These are phyloP conservation scores for Friedmanniomyces simplex DNA, from an alignment of 495 filamentous ascomycete genomes.

Conservation along the genomic window DNA sequence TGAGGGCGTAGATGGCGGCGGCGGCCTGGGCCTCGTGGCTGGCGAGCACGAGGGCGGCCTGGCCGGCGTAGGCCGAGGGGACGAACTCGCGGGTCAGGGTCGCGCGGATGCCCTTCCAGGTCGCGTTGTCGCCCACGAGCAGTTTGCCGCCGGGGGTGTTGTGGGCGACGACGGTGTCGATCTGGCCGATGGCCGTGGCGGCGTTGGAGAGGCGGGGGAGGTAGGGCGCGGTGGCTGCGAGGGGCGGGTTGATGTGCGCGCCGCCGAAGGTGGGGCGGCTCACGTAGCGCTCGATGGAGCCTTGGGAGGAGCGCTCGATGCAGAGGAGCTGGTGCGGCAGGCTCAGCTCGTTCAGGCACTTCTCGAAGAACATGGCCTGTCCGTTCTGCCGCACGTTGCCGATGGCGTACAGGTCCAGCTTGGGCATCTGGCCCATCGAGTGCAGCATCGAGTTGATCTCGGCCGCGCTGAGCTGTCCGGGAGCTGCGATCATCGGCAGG, in stretches of 20 bases:
- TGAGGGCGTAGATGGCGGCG: conserved; percentile 63
- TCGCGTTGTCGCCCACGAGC: conserved; percentile 66
- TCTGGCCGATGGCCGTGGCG: conserved; percentile 60
- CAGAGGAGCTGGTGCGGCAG: conserved; percentile 69
- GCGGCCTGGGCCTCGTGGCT: conserved; percentile 59
- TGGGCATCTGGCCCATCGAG: conserved; percentile 68
- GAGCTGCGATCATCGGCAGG: conserved; percentile 72
- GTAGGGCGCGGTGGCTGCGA: conserved; percentile 42
- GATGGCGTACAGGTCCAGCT: conserved; percentile 69
- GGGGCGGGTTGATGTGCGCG: conserved; percentile 63
- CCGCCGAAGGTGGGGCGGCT: conserved; percentile 65
- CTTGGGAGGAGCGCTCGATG: conserved; percentile 58
- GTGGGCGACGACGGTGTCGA: conserved; percentile 67
- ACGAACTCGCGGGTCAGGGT: conserved; percentile 72
- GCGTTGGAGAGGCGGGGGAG: conserved; percentile 61
- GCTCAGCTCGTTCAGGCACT: conserved; percentile 78
- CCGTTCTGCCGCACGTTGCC: conserved; percentile 59
- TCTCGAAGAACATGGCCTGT: conserved; percentile 75
- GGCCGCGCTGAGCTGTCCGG: conserved; percentile 70
- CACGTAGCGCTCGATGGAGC: conserved; percentile 54
- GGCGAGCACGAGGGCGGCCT: conserved; percentile 64
- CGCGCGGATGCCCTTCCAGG: conserved; percentile 73
- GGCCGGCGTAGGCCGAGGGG: conserved; percentile 64
- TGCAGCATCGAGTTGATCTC: conserved; percentile 72
- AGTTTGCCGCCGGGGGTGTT: conserved; percentile 22